A percentile compares a stretch with the other conserved stretches of the same genome.
These are phyloP conservation scores for Debaryomyces fabryi DNA, from an alignment of 1,139 yeast species.

Conservation along the genomic window DNA sequence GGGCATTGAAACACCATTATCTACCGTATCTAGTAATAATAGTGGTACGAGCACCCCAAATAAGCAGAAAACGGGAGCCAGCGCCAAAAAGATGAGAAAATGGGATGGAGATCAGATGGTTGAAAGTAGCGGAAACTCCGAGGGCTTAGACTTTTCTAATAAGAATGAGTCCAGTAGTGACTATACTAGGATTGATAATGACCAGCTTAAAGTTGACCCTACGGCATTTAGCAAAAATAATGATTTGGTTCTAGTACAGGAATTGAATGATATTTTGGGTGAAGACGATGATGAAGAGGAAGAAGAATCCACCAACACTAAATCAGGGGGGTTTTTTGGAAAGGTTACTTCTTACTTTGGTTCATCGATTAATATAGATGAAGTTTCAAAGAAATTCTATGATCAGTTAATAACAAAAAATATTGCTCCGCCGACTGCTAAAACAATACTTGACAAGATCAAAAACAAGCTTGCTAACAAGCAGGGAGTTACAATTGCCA, in stretches of 20 bases:
- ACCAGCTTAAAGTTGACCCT: slow-evolving; percentile 29
- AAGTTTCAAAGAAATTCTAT: slow-evolving; percentile 43
- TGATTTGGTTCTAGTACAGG: slow-evolving; percentile 47
- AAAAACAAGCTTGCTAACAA: slow-evolving; percentile 32
- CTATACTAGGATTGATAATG: slow-evolving; percentile 41
- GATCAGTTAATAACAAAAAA: slow-evolving; percentile 49
- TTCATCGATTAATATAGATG: slow-evolving; percentile 38
- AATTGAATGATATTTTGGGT: slow-evolving; percentile 44
- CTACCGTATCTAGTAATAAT: slow-evolving; percentile 9
- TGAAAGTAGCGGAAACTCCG: slow-evolving; percentile 25
- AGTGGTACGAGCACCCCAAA: slow-evolving; percentile 22
- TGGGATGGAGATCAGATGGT: slow-evolving; percentile 48
- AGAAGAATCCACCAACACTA: slow-evolving; percentile 13
- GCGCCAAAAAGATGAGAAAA: slow-evolving; percentile 40
- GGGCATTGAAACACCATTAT: neutral
- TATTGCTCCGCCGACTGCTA: slow-evolving; percentile 47
- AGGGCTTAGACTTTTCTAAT: slow-evolving; percentile 40
- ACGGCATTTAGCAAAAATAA: slow-evolving; percentile 41
- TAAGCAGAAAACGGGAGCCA: slow-evolving; percentile 15
- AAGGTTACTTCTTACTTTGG: slow-evolving; percentile 45
- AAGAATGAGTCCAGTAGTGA: slow-evolving; percentile 17
- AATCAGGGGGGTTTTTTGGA: slow-evolving; percentile 27
- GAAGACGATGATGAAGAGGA: slow-evolving; percentile 36
- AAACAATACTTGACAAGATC: slow-evolving; percentile 39
- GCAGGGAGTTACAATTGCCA: slow-evolving; percentile 31